Evolutionary conservation across 2,329 filamentous ascomycete species (phyloP), one percentile per base, ranked within the genome.

Genomic region (Mycosphaerella sp.): DNA sequence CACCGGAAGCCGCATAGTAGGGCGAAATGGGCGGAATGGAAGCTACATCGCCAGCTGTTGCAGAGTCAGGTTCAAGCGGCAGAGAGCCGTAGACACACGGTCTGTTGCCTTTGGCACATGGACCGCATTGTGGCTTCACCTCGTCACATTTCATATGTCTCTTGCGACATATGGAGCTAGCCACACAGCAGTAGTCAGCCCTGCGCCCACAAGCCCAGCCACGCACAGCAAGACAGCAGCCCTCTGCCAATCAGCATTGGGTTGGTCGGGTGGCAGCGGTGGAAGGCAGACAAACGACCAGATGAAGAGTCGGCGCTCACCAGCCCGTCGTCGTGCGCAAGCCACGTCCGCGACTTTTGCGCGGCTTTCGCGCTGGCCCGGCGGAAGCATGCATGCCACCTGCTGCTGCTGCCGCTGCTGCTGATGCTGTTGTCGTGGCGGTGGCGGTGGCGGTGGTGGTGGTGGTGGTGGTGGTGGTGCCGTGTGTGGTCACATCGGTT

Each of bases 111-210:
- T 74, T 75, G 13, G 65, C 59, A 60, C 73, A 76, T 56, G 70
- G 70, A 34, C 68, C 68, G 56, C 73, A 75, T 28, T 66, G 61
- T 12, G 72, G 73, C 54, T 69, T 71, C 32, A 64, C 65, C 63
- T 77, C 75, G 55, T 76, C 74, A 59, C 75, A 78, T 64, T 78
- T 78, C 60, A 76, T 74, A 53, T 76, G 71, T 50, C 75, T 65
- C 41, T 63, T 63, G 2, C 64, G 55, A 47, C 64, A 66, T 25
- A 64, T 59, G 4, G 56, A 17, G 16, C 45, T 48, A 21, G 8
- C 17, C 7, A 21, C 14, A 21, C 39, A 10, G 27, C 9, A n/a
- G 40, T 28, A 10, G 40, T 28, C 30, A 27, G 27, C 49, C 10
- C 34, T 18, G 16, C 36, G 40, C 12, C 30, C 41, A 41, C 30